These are phyloP conservation scores for Mortierella antarctica DNA, from an alignment of 192 early-diverging fungal species.

Conservation along the genomic window DNA sequence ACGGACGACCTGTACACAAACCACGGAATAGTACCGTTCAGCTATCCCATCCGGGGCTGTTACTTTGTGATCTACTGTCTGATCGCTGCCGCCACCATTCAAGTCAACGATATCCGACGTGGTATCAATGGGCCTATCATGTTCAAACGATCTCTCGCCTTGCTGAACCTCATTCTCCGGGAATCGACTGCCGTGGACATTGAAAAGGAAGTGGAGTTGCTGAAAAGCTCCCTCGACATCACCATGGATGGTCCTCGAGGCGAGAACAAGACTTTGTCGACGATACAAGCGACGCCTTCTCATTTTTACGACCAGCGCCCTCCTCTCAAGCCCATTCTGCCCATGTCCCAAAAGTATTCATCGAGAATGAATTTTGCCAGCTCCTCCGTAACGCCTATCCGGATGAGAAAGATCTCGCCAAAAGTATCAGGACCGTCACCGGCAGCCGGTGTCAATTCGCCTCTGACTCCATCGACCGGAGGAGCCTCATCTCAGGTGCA, in stretches of 20 bases:
- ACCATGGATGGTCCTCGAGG: slow-evolving; percentile 11
- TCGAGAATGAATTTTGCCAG: slow-evolving; percentile 19
- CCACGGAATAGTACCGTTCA: slow-evolving; percentile 48
- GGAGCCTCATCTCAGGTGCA: not conserved
- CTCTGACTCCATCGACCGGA: not conserved
- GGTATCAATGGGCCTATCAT: slow-evolving; percentile 32
- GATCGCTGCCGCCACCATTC: slow-evolving; percentile 57
- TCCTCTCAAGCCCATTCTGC: slow-evolving; percentile 34
- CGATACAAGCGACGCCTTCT: not conserved
- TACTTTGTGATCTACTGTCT: slow-evolving; percentile 62
- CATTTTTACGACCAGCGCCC: slow-evolving; percentile 24
- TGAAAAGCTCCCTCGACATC: slow-evolving; percentile 31
- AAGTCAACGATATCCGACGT: slow-evolving; percentile 44
- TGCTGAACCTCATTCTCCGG: slow-evolving; percentile 26
- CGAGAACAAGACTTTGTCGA: not conserved
- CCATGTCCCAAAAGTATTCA: slow-evolving; percentile 46
- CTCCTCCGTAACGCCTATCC: slow-evolving; percentile 14
- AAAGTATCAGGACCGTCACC: slow-evolving; percentile 9
- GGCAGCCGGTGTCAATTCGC: not conserved
- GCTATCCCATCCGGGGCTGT: slow-evolving; percentile 59
- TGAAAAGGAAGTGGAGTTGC: slow-evolving; percentile 26
- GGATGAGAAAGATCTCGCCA: slow-evolving; percentile 43
- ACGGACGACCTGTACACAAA: slow-evolving; percentile 53
- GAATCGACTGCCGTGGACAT: slow-evolving; percentile 35
- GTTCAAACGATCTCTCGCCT: slow-evolving; percentile 29